Evolutionary conservation across 2,329 filamentous ascomycete species (phyloP), one percentile per base, ranked within the genome.

Genomic region (Monilinia aucupariae): DNA sequence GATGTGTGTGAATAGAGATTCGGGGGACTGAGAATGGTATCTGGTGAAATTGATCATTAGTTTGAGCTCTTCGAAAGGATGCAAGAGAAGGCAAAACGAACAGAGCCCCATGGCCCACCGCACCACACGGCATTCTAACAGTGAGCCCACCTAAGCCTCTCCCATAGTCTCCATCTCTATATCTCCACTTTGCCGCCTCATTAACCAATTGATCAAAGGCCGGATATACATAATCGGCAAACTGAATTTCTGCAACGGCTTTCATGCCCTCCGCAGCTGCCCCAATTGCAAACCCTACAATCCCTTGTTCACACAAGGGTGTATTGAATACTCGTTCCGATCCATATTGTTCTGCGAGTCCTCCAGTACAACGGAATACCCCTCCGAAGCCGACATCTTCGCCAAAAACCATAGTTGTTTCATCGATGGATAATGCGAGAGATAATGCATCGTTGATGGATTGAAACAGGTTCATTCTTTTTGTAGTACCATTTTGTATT

Each of bases 341-440:
- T 10, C 94, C 94, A 74, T 94, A 96, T 62, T 91, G 91, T 66
- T 92, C 89, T 39, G 91, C 86, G 20, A 99, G 82, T 70, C 92
- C 91, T 86, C 94, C 93, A 39, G 91, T 93, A 77, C 92, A 97
- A 63, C 94, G 85, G 73, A 99, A 99, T 20, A 99, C 94, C 61
- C 94, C 94, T 49, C 94, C 94, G 71, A 99, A 99, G 17, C 94
- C 91, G 9, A 99, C 92, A 74, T 99, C 94, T 76, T 99, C 94
- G 49, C 94, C 94, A 71, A 99, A 99, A 12, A 99, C 82, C 63
- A 97, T 79, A 27, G 96, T 91, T 22, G 88, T 86, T 67, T 96
- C 91, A 71, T 97, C 92, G 43, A 88, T 85, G 20, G 88, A 85
- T 34, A 99, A 82, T 30, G 93, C 91, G 64, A 88, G 90, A 27